Conservation (phyloP, 2,329 filamentous ascomycete species). For the Davidsoniella virescens region DNA sequence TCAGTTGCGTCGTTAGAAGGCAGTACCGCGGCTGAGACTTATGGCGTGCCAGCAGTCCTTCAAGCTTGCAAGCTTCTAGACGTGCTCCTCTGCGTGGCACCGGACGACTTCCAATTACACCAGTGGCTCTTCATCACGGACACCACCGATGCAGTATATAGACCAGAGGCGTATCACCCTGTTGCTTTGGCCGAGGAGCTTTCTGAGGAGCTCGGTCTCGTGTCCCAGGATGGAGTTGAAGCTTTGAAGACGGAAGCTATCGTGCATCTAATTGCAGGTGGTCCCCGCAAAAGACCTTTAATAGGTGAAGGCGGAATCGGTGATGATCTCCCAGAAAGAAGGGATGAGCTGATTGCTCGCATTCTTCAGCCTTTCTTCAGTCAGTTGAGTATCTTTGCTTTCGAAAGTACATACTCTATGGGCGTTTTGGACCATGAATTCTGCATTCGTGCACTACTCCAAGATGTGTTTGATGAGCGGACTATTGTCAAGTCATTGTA, state of each 20-base stretch:
- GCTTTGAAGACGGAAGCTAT: neutral
- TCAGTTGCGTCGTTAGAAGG: conserved; percentile 54
- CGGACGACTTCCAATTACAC: conserved; percentile 94
- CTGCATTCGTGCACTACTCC: conserved; percentile 48
- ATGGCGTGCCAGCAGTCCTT: conserved; percentile 59
- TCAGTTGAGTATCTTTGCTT: conserved; percentile 80
- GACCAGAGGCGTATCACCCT: conserved; percentile 50
- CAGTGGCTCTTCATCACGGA: conserved; percentile 97
- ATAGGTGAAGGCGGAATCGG: conserved; percentile 36
- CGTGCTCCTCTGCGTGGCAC: conserved; percentile 66
- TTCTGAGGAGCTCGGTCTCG: conserved; percentile 53
- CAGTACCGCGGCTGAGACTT: conserved; percentile 49
- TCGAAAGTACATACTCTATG: conserved; percentile 87
- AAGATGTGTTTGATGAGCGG: conserved; percentile 65
- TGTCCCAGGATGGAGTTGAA: conserved; percentile 20
- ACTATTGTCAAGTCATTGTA: conserved; percentile 46
- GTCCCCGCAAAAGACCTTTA: conserved; percentile 29
- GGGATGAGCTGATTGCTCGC: conserved; percentile 55
- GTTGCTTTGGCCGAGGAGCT: conserved; percentile 72
- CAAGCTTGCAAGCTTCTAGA: conserved; percentile 93
- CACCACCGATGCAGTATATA: conserved; percentile 89
- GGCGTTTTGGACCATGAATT: conserved; percentile 47
- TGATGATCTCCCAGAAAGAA: conserved; percentile 40
- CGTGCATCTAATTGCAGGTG: conserved; percentile 22
- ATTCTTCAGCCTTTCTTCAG: conserved; percentile 79